A percentile compares a stretch with the other conserved stretches of the same genome.
Conservation (phyloP, 2,329 filamentous ascomycete species). For the Neocatenulostroma microsporum region DNA sequence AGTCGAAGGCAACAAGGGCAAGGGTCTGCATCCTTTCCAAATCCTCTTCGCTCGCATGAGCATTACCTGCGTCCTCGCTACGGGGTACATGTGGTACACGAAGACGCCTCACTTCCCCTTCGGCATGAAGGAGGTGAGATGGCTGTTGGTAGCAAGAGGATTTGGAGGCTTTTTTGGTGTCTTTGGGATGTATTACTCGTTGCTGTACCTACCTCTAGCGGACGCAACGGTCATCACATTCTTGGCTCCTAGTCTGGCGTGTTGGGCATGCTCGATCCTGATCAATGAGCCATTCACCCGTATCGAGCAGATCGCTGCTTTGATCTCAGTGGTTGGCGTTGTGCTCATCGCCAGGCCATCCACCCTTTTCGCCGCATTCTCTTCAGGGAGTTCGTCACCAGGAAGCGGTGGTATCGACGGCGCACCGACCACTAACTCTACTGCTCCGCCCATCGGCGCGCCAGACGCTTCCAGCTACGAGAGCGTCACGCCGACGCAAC, state of each 20-base stretch:
- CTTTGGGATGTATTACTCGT: conserved; percentile 66
- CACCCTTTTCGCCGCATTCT: conserved; percentile 43
- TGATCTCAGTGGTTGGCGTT: conserved; percentile 70
- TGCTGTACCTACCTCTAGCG: conserved; percentile 72
- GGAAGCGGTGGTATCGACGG: conserved; percentile 29
- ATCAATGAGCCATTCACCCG: conserved; percentile 70
- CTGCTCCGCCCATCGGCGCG: conserved; percentile 11
- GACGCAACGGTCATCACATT: conserved; percentile 90
- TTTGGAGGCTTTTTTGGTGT: conserved; percentile 67
- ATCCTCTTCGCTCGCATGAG: conserved; percentile 74
- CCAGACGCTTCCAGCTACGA: conserved; percentile 32
- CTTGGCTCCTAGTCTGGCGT: conserved; percentile 68
- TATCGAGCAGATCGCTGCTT: conserved; percentile 65
- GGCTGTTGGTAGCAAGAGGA: conserved; percentile 61
- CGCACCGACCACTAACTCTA: conserved; percentile 27
- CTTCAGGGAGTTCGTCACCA: conserved; percentile 16
- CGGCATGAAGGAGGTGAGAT: conserved; percentile 58
- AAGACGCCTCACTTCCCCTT: conserved; percentile 62
- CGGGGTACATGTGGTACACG: conserved; percentile 64
- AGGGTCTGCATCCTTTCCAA: conserved; percentile 73
- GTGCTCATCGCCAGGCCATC: conserved; percentile 71
- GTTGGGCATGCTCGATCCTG: conserved; percentile 70
- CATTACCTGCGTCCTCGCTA: conserved; percentile 61
- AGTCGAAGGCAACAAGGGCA: conserved; percentile 55
- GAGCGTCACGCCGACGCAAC: conserved; percentile 53